phyloP scores from a whole-genome alignment of 108 stramenopile genomes.

The Skeletonema costatum region DNA sequence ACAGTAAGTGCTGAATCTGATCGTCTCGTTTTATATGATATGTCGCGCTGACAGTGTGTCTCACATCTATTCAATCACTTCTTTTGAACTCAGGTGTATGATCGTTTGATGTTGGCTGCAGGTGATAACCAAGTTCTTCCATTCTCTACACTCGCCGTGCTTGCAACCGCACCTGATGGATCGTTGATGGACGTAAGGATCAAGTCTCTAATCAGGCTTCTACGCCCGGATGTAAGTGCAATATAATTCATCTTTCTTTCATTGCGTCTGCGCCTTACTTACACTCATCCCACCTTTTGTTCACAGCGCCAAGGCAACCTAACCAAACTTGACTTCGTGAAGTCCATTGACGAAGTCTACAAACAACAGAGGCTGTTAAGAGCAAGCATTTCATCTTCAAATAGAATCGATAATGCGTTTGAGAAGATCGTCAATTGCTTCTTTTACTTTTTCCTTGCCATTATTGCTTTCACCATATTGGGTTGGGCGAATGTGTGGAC shows the following conservation, averaged over 20 bases:
- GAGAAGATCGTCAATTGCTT: constrained; percentile 67
- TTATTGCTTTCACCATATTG: constrained; percentile 44
- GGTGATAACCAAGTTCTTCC: constrained; percentile 32
- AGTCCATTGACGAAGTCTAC: constrained; percentile 68
- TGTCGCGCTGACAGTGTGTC: background rate
- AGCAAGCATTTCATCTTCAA: constrained; percentile 49
- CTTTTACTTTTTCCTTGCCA: constrained; percentile 51
- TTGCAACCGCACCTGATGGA: constrained; percentile 42
- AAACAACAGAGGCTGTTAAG: constrained; percentile 63
- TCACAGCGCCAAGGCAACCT: constrained; percentile 57
- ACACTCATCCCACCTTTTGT: constrained; percentile 10
- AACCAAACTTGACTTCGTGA: constrained; percentile 68
- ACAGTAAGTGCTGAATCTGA: background rate
- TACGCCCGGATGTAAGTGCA: constrained; percentile 56
- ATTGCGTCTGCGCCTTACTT: background rate
- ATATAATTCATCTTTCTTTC: background rate
- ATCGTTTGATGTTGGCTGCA: constrained; percentile 44
- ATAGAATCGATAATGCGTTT: constrained; percentile 71
- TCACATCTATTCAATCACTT: background rate
- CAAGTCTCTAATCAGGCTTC: constrained; percentile 57
- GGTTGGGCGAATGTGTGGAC: constrained; percentile 41
- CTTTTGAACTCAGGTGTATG: background rate
- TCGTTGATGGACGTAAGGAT: constrained; percentile 45
- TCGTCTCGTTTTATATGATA: background rate
- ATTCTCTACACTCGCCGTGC: constrained; percentile 57